phyloP scores from a whole-genome alignment of 257 asterid species.

The Solanum infundibuliforme region DNA sequence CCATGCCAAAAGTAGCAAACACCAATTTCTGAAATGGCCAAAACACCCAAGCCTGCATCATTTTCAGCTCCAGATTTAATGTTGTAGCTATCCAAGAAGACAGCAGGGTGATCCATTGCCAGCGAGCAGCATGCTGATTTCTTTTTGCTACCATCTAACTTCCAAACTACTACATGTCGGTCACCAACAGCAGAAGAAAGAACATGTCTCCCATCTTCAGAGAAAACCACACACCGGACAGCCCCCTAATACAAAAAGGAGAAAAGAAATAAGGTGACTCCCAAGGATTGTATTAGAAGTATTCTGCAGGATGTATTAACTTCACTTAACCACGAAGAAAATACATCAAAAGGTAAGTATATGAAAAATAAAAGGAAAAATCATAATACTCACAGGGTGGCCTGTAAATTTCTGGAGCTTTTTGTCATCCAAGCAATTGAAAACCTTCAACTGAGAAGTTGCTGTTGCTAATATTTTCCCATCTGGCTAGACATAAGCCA shows the following conservation, averaged over 20 bases:
- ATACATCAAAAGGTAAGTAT: background rate
- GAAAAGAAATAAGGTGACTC: background rate
- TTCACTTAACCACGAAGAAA: background rate
- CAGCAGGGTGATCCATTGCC: conserved; percentile 89
- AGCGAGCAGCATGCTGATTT: conserved; percentile 53
- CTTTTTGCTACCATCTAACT: conserved; percentile 57
- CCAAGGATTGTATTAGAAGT: background rate
- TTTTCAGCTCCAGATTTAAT: conserved; percentile 22
- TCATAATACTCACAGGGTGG: conserved; percentile 72
- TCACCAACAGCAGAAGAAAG: conserved; percentile 78
- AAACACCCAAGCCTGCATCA: conserved; percentile 43
- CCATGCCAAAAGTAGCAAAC: conserved; percentile 87
- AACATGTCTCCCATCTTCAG: conserved; percentile 69
- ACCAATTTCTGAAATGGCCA: conserved; percentile 87
- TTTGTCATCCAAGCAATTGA: conserved; percentile 49
- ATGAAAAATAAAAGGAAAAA: conserved; percentile 6
- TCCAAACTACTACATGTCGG: conserved; percentile 77
- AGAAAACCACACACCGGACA: conserved; percentile 71
- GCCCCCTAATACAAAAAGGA: conserved; percentile 41
- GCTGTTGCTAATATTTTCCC: conserved; percentile 78
- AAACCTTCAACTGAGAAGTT: conserved; percentile 62
- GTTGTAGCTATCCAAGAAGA: conserved; percentile 58
- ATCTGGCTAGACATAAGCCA: conserved; percentile 35
- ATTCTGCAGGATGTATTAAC: background rate
- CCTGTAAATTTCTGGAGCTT: conserved; percentile 87